phyloP scores from a whole-genome alignment of 257 asterid genomes.

The Solanum arcanum region DNA sequence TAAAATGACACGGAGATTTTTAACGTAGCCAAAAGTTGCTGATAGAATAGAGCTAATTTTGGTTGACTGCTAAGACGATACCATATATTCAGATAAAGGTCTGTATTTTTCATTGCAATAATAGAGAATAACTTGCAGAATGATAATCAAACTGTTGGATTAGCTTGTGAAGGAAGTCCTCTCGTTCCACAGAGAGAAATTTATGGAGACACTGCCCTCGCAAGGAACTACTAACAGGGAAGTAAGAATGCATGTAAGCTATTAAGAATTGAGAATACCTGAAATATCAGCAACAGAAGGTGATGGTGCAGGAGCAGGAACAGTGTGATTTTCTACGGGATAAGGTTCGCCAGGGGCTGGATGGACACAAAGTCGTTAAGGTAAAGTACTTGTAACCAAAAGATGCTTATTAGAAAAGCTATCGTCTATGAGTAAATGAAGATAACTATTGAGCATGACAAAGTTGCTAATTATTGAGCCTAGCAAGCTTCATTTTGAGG shows the following conservation, averaged over 20 bases:
- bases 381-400: background rate
- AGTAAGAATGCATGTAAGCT: background rate
- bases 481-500: background rate
- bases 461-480: background rate
- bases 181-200: background rate
- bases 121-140: background rate
- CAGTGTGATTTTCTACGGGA: constrained; percentile 27
- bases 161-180: background rate
- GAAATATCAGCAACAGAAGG: constrained; percentile 42
- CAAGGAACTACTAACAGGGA: background rate
- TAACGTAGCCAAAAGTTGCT: background rate
- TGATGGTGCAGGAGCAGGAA: constrained; percentile 58
- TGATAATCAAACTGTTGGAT: background rate
- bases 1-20: background rate
- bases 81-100: background rate
- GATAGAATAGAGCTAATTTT: background rate
- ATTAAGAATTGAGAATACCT: constrained; percentile 32
- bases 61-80: background rate
- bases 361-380: background rate
- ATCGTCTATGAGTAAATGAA: background rate
- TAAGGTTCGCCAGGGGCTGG: constrained; percentile 89
- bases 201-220: background rate
- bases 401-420: background rate
- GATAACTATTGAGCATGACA: background rate
- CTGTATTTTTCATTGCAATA: background rate